A percentile compares a stretch with the other conserved stretches of the same genome.
phyloP scores from a whole-genome alignment of 2,329 filamentous ascomycete species.

The Neoscytalidium dimidiatum region DNA sequence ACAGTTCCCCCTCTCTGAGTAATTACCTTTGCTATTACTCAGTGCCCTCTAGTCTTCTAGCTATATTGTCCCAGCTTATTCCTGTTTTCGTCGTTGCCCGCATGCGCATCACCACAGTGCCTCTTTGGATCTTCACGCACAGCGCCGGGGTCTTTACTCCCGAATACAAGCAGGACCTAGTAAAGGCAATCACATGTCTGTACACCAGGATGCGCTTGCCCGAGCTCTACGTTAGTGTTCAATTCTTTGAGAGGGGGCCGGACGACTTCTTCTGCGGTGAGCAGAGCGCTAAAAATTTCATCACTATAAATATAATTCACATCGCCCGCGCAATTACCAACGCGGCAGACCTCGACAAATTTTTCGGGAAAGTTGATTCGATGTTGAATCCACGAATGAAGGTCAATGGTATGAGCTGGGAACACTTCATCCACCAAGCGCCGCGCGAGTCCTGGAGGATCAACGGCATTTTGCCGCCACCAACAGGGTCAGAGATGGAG shows the following conservation, averaged over 20 bases:
- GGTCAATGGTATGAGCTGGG: slow-evolving; percentile 46
- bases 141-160: slow-evolving; percentile 35
- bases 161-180: slow-evolving; percentile 33
- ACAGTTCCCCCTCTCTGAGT: too few species aligned
- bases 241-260: slow-evolving; percentile 35
- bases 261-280: slow-evolving; percentile 33
- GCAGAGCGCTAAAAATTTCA: slow-evolving; percentile 11
- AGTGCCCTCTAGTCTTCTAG: too few species aligned
- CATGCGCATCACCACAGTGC: slow-evolving; percentile 39
- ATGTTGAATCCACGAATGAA: slow-evolving; percentile 37
- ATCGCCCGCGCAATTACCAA: not conserved
- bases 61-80: too few species aligned
- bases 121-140: slow-evolving; percentile 45
- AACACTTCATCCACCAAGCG: slow-evolving; percentile 46
- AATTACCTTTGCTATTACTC: too few species aligned
- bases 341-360: slow-evolving; percentile 19
- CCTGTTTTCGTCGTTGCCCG: too few species aligned
- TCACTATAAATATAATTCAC: not conserved
- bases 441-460: slow-evolving; percentile 46
- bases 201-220: slow-evolving; percentile 41
- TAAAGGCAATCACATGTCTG: slow-evolving; percentile 40
- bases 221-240: slow-evolving; percentile 44
- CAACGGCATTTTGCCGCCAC: slow-evolving; percentile 41
- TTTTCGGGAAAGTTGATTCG: slow-evolving; percentile 31
- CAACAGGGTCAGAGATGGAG: slow-evolving; percentile 33